phyloP scores from a whole-genome alignment of 2,329 filamentous ascomycete species.

The Alternaria conjuncta region DNA sequence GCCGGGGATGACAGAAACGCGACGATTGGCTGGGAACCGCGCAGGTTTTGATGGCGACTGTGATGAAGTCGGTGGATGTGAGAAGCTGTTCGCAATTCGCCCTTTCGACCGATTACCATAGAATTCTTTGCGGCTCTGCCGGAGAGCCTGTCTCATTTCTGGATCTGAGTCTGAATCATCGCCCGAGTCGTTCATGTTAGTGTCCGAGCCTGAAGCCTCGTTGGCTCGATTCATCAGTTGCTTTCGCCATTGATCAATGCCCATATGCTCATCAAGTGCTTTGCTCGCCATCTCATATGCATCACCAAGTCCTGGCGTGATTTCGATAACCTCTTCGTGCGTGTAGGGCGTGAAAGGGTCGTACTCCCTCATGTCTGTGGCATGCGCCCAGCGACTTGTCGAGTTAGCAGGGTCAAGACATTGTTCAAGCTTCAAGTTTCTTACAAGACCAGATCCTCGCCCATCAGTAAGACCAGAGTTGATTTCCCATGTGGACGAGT shows the following conservation, averaged over 20 bases:
- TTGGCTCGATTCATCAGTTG: neutral
- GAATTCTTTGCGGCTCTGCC: neutral
- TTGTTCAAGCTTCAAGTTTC: neutral
- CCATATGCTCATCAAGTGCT: neutral
- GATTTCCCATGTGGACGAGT: neutral
- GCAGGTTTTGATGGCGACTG: neutral
- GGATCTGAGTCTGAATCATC: neutral
- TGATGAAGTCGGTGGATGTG: neutral
- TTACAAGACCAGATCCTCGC: conserved; percentile 18
- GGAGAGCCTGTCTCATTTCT: conserved; percentile 1
- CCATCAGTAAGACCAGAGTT: conserved; percentile 23
- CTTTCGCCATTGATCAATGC: conserved; percentile 19
- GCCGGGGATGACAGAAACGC: neutral
- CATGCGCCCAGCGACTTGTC: conserved; percentile 29
- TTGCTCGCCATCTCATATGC: conserved; percentile 15
- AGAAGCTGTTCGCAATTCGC: neutral
- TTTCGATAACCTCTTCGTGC: neutral
- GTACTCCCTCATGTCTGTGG: conserved; percentile 19
- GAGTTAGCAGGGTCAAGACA: neutral
- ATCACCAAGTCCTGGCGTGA: conserved; percentile 13
- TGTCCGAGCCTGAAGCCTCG: conserved; percentile 1
- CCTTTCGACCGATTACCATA: neutral
- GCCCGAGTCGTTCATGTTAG: neutral
- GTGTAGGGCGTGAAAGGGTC: conserved; percentile 12
- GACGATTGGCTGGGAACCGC: neutral